Percentiles rank a stretch among this genome's conserved stretches.
Evolutionary conservation across 192 early-diverging fungal genomes (phyloP).

Genomic region (Coemansia sp.): DNA sequence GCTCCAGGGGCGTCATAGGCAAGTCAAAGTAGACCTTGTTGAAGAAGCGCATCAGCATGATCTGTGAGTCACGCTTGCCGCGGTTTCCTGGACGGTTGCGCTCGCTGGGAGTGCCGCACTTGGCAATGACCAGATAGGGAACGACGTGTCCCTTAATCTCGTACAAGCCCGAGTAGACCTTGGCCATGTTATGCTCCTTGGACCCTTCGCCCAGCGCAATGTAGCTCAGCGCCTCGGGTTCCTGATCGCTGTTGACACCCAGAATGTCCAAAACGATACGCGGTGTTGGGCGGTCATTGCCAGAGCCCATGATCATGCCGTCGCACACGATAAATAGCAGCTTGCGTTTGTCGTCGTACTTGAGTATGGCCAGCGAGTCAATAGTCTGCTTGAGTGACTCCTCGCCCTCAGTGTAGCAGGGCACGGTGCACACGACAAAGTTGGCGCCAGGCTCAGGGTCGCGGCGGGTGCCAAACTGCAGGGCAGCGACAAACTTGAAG

Average conservation of each 20-base stretch:
- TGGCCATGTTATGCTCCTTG: conserved; percentile 95
- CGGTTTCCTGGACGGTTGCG: conserved; percentile 88
- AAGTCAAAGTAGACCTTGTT: conserved; percentile 94
- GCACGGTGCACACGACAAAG: conserved; percentile 92
- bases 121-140: conserved; percentile 94
- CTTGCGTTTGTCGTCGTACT: conserved; percentile 98
- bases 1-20: conserved; percentile 92
- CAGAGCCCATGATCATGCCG: conserved; percentile 95
- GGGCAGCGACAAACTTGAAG: conserved; percentile 95
- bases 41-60: conserved; percentile 97
- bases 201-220: conserved; percentile 86
- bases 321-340: conserved; percentile 94
- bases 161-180: conserved; percentile 96
- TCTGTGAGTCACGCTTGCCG: conserved; percentile 98
- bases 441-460: conserved; percentile 82
- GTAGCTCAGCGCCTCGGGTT: conserved; percentile 85
- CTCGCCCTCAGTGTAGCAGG: conserved; percentile 98
- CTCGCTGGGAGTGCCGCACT: conserved; percentile 88
- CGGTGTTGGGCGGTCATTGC: conserved; percentile 95
- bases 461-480: conserved; percentile 76
- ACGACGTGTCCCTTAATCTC: conserved; percentile 91
- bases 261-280: conserved; percentile 96
- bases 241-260: conserved; percentile 79
- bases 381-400: conserved; percentile 89
- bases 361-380: conserved; percentile 85